Conservation (phyloP, 1,139 yeast species). For the Saccharomycopsis crataegensis region DNA sequence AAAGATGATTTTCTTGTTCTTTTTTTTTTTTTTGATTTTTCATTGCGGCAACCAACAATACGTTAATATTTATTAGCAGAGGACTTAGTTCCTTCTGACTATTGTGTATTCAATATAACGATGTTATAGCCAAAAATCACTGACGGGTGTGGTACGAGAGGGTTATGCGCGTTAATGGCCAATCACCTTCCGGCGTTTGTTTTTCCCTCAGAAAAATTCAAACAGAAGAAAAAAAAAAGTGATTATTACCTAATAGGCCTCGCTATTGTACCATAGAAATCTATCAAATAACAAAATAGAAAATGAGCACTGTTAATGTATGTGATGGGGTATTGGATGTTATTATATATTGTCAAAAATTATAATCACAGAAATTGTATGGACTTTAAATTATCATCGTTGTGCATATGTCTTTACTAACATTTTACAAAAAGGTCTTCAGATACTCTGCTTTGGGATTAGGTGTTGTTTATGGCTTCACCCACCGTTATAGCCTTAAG, state of each 20-base stretch:
- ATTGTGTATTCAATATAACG: too few relatives aligned
- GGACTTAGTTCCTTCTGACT: too few relatives aligned
- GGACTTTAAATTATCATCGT: too few relatives aligned
- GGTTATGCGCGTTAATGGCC: too few relatives aligned
- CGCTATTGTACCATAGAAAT: not conserved
- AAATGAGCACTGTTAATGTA: constrained; percentile 16
- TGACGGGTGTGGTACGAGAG: too few relatives aligned
- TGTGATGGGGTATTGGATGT: not conserved
- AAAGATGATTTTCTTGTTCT: too few relatives aligned
- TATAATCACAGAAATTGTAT: not conserved
- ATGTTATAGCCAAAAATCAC: too few relatives aligned
- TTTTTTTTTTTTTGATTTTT: too few relatives aligned
- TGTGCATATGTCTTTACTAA: constrained; percentile 2
- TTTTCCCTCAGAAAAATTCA: not conserved
- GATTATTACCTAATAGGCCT: not conserved
- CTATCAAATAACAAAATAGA: not conserved
- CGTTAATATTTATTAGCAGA: too few relatives aligned
- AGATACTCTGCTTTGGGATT: constrained; percentile 91
- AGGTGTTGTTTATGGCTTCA: constrained; percentile 85
- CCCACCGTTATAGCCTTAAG: constrained; percentile 69
- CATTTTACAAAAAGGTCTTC: constrained; percentile 44
- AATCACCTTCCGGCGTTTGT: not conserved
- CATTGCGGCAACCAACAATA: too few relatives aligned
- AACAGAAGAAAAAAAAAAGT: not conserved
- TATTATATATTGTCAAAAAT: not conserved